phyloP scores from a whole-genome alignment of 306 rosid species.

The Echinosophora koreensis region DNA sequence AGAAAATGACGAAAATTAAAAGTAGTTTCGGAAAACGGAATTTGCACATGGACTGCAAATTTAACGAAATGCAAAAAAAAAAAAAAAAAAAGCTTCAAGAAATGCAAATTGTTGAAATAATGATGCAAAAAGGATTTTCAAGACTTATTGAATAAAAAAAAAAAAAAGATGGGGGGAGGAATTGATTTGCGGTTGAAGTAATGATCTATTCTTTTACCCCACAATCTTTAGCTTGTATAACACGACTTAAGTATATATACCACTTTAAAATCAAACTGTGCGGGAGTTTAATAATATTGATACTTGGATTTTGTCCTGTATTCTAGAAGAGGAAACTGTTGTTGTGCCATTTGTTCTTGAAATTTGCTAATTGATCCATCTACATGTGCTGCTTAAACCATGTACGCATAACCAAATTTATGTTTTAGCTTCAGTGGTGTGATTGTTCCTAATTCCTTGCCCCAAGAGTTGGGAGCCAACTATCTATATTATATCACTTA shows the following conservation, averaged over 20 bases:
- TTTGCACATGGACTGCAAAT: constrained; percentile 15
- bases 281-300: neutral
- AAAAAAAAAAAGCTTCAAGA: too few species aligned
- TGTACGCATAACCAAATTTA: constrained; percentile 8
- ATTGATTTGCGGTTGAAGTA: neutral
- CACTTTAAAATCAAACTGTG: constrained; percentile 1
- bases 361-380: constrained; percentile 7
- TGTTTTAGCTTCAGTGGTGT: constrained; percentile 18
- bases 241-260: constrained; percentile 1
- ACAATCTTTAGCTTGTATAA: neutral
- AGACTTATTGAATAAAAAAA: neutral
- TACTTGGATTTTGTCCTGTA: constrained; percentile 31
- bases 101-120: constrained; percentile 6
- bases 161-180: neutral
- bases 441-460: constrained; percentile 18
- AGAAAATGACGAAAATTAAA: constrained; percentile 10
- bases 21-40: neutral
- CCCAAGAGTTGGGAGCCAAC: constrained; percentile 27
- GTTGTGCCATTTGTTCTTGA: constrained; percentile 26
- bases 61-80: neutral
- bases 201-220: neutral
- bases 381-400: constrained; percentile 24
- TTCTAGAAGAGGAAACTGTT: constrained; percentile 29
- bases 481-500: constrained; percentile 20
- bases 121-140: constrained; percentile 13